These are phyloP conservation scores for Phyllostachys edulis DNA, from an alignment of 176 grass and related monocot genomes.

Conservation along the genomic window DNA sequence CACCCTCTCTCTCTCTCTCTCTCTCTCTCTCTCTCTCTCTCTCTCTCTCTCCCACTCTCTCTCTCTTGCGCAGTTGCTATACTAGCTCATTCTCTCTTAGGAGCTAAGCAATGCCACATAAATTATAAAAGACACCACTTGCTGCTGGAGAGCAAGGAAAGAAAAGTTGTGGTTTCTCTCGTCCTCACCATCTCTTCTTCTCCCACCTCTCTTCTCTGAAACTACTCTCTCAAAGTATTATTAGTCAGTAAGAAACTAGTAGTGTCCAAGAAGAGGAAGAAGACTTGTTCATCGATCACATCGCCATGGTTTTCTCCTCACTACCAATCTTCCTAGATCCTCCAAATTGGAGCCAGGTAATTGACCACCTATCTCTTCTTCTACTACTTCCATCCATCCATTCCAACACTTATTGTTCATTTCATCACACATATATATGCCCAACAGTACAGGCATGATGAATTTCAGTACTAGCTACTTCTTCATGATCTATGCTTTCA, in stretches of 20 bases:
- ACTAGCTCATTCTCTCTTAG: constrained; percentile 49
- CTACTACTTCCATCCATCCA: neutral
- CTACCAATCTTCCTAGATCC: constrained; percentile 84
- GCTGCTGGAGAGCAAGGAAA: constrained; percentile 26
- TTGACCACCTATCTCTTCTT: neutral
- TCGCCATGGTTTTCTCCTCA: constrained; percentile 87
- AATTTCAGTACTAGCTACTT: neutral
- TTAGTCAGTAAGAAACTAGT: constrained; percentile 6
- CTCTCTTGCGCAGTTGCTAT: constrained; percentile 27
- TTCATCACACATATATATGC: neutral
- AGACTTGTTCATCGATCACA: constrained; percentile 14
- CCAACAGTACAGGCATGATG: constrained; percentile 9
- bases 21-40: constrained; percentile 21
- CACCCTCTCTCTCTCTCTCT: neutral
- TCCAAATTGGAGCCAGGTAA: constrained; percentile 93
- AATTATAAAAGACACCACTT: constrained; percentile 59
- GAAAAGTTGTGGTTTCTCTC: constrained; percentile 36
- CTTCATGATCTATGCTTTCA: neutral
- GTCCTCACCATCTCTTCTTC: constrained; percentile 13
- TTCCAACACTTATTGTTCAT: neutral
- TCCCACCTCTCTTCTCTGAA: neutral
- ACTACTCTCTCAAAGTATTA: neutral
- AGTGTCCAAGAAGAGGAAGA: constrained; percentile 4
- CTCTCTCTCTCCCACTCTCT: constrained; percentile 17
- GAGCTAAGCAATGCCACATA: constrained; percentile 54